Conservation (phyloP, 495 filamentous ascomycete species). For the Aspergillus diversus region DNA sequence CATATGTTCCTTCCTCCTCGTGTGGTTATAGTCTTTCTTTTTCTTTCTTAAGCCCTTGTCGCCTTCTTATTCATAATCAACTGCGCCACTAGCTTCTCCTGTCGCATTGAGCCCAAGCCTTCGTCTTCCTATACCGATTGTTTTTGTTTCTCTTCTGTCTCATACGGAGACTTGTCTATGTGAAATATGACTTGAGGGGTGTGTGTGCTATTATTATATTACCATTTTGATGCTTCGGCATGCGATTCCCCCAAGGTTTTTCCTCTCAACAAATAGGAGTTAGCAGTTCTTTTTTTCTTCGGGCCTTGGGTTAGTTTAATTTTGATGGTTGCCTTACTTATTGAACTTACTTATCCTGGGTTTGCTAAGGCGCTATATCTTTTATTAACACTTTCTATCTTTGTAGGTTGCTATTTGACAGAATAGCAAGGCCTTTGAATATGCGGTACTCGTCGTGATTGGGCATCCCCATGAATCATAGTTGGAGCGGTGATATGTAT, state of each 20-base stretch:
- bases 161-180: slow-evolving; percentile 13
- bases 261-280: background rate
- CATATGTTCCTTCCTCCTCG: slow-evolving; percentile 44
- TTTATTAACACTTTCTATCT: too few relatives aligned
- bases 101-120: background rate
- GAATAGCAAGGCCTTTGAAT: too few relatives aligned
- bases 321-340: too few relatives aligned
- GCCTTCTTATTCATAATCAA: slow-evolving; percentile 8
- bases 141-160: slow-evolving; percentile 10
- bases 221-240: slow-evolving; percentile 8
- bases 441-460: too few relatives aligned
- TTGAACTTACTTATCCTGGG: too few relatives aligned
- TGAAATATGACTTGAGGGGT: slow-evolving; percentile 12
- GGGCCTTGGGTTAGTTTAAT: too few relatives aligned
- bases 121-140: slow-evolving; percentile 19
- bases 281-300: too few relatives aligned
- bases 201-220: background rate
- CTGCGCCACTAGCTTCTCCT: slow-evolving; percentile 1
- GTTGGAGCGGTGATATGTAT: background rate
- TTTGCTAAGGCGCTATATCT: too few relatives aligned
- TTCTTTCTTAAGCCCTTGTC: slow-evolving; percentile 26
- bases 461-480: too few relatives aligned
- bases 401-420: too few relatives aligned
- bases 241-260: background rate
- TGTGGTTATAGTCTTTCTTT: slow-evolving; percentile 33